Evolutionary conservation across 306 rosid species (phyloP), one percentile per base, ranked within the genome.

Genomic region (Casuarina cunninghamiana): DNA sequence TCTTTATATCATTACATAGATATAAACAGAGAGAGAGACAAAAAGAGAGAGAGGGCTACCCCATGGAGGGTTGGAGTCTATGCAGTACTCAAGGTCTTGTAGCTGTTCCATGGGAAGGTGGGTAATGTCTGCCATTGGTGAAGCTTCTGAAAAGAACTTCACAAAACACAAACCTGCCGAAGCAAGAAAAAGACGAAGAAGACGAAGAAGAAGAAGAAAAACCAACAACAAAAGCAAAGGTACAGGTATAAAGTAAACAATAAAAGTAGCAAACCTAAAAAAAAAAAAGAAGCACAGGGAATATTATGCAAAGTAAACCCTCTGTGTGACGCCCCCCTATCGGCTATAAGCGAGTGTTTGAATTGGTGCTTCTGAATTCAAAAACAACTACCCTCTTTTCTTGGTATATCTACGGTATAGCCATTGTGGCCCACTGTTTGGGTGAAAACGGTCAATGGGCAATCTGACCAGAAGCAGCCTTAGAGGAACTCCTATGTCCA

Each of bases 41-140:
- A 16, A 63, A 35, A 39, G 17, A 75, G 63, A 73, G 55, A 78
- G 70, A 72, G 19, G n/a, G 67, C 12, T 89, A 95, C 98, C 93
- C 98, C 97, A 95, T 3, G 98, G 91, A 71, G 98, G 98, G 79
- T 95, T 95, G 55, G 98, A 95, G 93, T 95, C 98, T 84, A 95
- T 87, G 84, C 98, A 95, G 80, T 90, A 95, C 77, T 95, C 97
- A 72, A 95, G 98, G 93, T 95, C 98, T 80, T 95, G 97, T 69
- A 95, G 97, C 76, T 95, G 98, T 80, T 95, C 98, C 98, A 95
- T 95, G 80, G 98, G 98, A 32, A 74, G 86, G 87, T 95, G 98
- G 74, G 89, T 92, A 76, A 92, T 92, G 89, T 95, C 97, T 4
- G 97, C 93, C 98, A 95, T 95, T 87, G 93, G 16, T 41, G 86